Evolutionary conservation across 2,329 filamentous ascomycete genomes (phyloP).

Genomic region (Penicillium sp.): DNA sequence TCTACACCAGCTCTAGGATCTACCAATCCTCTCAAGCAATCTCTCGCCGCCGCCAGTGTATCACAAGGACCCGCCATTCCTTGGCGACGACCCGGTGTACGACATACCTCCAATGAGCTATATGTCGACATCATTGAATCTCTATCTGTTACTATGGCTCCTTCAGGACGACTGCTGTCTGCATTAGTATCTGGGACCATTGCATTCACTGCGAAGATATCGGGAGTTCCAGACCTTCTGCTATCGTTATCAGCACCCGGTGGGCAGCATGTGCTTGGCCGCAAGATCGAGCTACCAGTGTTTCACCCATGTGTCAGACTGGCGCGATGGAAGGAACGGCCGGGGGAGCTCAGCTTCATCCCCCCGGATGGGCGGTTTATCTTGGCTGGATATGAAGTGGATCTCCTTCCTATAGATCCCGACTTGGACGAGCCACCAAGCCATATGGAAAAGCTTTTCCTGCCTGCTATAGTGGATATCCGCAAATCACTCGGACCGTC

Average conservation of each 20-base stretch:
- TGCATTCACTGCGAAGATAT: conserved; percentile 89
- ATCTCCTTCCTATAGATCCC: conserved; percentile 66
- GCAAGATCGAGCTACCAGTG: conserved; percentile 74
- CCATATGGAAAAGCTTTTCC: conserved; percentile 56
- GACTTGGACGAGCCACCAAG: conserved; percentile 49
- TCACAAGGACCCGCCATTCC: conserved; percentile 54
- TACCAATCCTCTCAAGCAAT: conserved; percentile 35
- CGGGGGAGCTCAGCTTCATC: conserved; percentile 88
- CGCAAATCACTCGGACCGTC: conserved; percentile 65
- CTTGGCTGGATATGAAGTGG: conserved; percentile 86
- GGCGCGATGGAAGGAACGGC: conserved; percentile 77
- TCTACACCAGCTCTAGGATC: conserved; percentile 37
- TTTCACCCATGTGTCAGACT: conserved; percentile 93
- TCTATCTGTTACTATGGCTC: conserved; percentile 75
- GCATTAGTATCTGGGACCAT: conserved; percentile 87
- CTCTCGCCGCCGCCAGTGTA: conserved; percentile 29
- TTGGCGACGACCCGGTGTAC: conserved; percentile 83
- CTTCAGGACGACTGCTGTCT: conserved; percentile 75
- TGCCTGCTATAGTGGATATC: conserved; percentile 75
- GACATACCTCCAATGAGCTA: conserved; percentile 92
- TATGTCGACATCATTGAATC: conserved; percentile 95
- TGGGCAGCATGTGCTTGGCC: conserved; percentile 65
- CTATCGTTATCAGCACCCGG: conserved; percentile 71
- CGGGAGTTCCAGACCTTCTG: conserved; percentile 82
- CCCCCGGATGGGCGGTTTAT: conserved; percentile 92